These are phyloP conservation scores for Candida pini DNA, from an alignment of 805 yeast species.

Conservation along the genomic window DNA sequence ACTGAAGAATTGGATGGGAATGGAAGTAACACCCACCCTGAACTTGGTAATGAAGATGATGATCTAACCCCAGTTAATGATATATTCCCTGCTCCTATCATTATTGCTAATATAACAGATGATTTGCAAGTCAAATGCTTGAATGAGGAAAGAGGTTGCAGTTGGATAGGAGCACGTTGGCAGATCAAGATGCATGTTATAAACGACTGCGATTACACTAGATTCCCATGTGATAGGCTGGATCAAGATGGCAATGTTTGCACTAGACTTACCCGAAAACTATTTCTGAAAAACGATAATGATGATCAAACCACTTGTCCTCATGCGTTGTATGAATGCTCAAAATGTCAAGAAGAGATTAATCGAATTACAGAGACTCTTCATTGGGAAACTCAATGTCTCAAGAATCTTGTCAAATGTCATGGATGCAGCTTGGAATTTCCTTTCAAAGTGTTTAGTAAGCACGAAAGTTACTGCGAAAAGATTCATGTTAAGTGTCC, in stretches of 20 bases:
- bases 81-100: conserved; percentile 47
- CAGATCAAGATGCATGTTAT: conserved; percentile 45
- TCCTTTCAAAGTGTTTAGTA: conserved; percentile 32
- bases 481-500: conserved; percentile 40
- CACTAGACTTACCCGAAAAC: conserved; percentile 16
- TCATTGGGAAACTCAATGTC: conserved; percentile 37
- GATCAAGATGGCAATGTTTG: conserved; percentile 9
- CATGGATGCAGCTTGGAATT: conserved; percentile 38
- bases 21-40: conserved; percentile 1
- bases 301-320: conserved; percentile 27
- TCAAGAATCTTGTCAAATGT: conserved; percentile 32
- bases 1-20: conserved; percentile 6
- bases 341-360: conserved; percentile 29
- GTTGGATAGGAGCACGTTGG: conserved; percentile 55
- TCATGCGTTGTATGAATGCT: conserved; percentile 33
- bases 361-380: conserved; percentile 24
- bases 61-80: conserved; percentile 20
- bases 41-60: conserved; percentile 1
- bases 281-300: conserved; percentile 8
- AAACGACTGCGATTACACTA: conserved; percentile 33
- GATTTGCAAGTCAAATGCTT: conserved; percentile 55
- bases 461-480: conserved; percentile 39
- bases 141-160: conserved; percentile 48
- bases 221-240: conserved; percentile 31
- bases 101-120: conserved; percentile 54